Conservation (phyloP, 768 basidiomycete species). For the Cyathus striatus region DNA sequence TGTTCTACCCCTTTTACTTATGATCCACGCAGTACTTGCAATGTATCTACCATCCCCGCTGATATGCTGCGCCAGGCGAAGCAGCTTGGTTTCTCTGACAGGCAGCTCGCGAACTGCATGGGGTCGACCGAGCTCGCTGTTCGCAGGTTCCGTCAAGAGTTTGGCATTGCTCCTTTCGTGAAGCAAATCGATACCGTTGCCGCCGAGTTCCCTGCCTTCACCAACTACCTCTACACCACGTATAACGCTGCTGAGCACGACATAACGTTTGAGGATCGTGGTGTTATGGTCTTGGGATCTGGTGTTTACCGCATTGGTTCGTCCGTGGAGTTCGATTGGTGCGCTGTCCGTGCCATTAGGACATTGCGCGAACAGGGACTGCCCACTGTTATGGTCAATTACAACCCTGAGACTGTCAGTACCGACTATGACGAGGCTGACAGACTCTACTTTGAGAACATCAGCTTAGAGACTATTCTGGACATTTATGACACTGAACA, state of each 20-base stretch:
- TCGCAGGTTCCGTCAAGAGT: slow-evolving; percentile 83
- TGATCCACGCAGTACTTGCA: slow-evolving; percentile 42
- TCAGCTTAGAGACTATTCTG: slow-evolving; percentile 91
- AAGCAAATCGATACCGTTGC: slow-evolving; percentile 99
- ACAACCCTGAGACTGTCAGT: slow-evolving; percentile 98
- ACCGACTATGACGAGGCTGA: slow-evolving; percentile 99
- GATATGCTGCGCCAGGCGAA: slow-evolving; percentile 77
- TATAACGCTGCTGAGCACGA: slow-evolving; percentile 98
- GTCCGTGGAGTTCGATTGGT: slow-evolving; percentile 99
- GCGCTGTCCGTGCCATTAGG: slow-evolving; percentile 94
- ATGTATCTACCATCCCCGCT: slow-evolving; percentile 56
- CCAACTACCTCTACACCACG: slow-evolving; percentile 97
- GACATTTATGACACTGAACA: slow-evolving; percentile 94
- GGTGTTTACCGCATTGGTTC: slow-evolving; percentile 99
- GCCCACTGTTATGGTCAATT: slow-evolving; percentile 98
- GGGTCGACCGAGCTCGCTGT: slow-evolving; percentile 92
- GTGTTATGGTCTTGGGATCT: slow-evolving; percentile 96
- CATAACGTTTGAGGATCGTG: slow-evolving; percentile 81
- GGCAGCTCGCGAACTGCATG: slow-evolving; percentile 78
- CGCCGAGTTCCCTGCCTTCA: slow-evolving; percentile 97
- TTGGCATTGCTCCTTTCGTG: slow-evolving; percentile 80
- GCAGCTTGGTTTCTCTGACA: slow-evolving; percentile 94
- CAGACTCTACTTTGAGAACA: slow-evolving; percentile 97
- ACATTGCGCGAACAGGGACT: slow-evolving; percentile 93
- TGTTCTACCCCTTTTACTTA: not conserved